Conservation (phyloP, 2,329 filamentous ascomycete species). For the Claviceps humidiphila region DNA sequence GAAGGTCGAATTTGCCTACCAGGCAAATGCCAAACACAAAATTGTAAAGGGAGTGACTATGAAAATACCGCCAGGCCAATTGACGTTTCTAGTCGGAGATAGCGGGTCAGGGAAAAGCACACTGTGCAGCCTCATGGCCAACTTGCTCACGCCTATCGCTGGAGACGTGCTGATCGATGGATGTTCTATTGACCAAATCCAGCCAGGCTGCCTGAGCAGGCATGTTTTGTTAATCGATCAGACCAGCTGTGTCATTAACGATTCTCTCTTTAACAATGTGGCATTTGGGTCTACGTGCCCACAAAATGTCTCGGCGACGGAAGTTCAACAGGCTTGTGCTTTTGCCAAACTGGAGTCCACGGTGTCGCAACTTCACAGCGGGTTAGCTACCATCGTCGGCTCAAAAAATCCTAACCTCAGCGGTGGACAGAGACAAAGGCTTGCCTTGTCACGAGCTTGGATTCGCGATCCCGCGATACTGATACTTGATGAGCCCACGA, state of each 20-base stretch:
- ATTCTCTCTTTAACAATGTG: conserved; percentile 67
- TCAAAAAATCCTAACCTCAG: conserved; percentile 58
- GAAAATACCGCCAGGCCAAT: conserved; percentile 56
- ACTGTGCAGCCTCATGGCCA: conserved; percentile 62
- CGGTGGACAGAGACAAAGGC: conserved; percentile 71
- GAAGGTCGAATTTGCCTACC: conserved; percentile 73
- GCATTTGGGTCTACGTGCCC: conserved; percentile 49
- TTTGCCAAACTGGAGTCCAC: conserved; percentile 57
- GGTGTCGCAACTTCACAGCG: conserved; percentile 52
- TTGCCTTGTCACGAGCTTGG: conserved; percentile 67
- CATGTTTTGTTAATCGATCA: conserved; percentile 78
- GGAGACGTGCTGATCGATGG: conserved; percentile 62
- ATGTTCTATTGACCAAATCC: conserved; percentile 43
- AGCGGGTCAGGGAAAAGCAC: conserved; percentile 94
- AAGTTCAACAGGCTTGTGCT: conserved; percentile 49
- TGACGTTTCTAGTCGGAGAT: conserved; percentile 69
- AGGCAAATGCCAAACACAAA: conserved; percentile 46
- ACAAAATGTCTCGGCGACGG: conserved; percentile 31
- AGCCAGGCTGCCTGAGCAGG: conserved; percentile 58
- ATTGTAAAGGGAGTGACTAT: conserved; percentile 52
- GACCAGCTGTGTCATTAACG: conserved; percentile 66
- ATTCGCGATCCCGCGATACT: conserved; percentile 68
- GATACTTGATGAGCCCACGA: conserved; percentile 80
- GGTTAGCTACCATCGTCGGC: conserved; percentile 60
- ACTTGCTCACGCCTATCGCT: conserved; percentile 55